phyloP scores from a whole-genome alignment of 495 filamentous ascomycete genomes.

The Talaromyces ruber region DNA sequence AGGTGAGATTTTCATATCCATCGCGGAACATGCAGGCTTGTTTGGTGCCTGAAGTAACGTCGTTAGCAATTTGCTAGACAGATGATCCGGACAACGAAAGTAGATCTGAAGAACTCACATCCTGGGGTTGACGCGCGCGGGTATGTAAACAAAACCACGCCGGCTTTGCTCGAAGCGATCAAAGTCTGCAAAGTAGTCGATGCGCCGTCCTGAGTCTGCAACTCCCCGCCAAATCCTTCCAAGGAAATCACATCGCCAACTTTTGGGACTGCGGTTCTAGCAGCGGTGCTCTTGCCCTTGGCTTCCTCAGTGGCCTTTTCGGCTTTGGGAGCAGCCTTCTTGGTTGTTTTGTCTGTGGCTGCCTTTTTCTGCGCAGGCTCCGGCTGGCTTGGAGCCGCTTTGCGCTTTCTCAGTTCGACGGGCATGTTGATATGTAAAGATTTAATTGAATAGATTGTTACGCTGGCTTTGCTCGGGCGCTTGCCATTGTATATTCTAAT shows the following conservation, averaged over 20 bases:
- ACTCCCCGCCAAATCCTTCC: constrained; percentile 68
- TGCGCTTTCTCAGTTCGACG: constrained; percentile 67
- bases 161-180: constrained; percentile 71
- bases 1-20: constrained; percentile 62
- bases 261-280: constrained; percentile 19
- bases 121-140: constrained; percentile 92
- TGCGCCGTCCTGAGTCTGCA: constrained; percentile 74
- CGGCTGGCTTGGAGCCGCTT: constrained; percentile 36
- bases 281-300: constrained; percentile 13
- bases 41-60: constrained; percentile 56
- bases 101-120: constrained; percentile 53
- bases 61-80: not conserved
- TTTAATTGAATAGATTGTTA: not conserved
- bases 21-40: constrained; percentile 94
- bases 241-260: constrained; percentile 52
- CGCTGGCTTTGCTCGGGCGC: not conserved
- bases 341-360: constrained; percentile 33
- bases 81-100: not conserved
- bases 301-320: constrained; percentile 12
- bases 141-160: constrained; percentile 91
- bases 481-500: not conserved
- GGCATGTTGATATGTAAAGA: constrained; percentile 22
- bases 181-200: constrained; percentile 70
- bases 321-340: constrained; percentile 16
- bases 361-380: constrained; percentile 45